Conservation (phyloP, 116 monocot genomes). For the Trichopus zeylanicus region DNA sequence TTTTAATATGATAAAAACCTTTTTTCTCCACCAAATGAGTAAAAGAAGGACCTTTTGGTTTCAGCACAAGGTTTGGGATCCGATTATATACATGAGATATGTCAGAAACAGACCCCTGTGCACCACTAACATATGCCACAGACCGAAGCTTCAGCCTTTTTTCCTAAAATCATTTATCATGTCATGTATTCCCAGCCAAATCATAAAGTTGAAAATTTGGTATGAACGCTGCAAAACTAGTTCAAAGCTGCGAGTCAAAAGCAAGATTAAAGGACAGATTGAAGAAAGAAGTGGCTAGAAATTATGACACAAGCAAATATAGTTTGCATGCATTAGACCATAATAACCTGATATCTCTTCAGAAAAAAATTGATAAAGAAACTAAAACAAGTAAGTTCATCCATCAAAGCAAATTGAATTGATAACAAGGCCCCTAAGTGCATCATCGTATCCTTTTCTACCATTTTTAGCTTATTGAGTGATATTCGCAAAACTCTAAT, state of each 20-base stretch:
- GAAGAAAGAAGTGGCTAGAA: background rate
- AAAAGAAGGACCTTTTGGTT: conserved; percentile 72
- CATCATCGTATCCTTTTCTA: no score
- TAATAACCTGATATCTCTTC: background rate
- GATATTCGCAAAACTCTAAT: no score
- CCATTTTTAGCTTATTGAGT: no score
- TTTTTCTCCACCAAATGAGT: background rate
- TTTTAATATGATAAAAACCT: background rate
- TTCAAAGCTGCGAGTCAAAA: background rate
- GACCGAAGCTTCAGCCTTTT: conserved; percentile 85
- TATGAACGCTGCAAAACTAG: conserved; percentile 89
- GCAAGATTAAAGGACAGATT: no score
- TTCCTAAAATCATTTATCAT: conserved; percentile 98
- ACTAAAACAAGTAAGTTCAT: background rate
- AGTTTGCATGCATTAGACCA: background rate
- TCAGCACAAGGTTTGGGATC: conserved; percentile 97
- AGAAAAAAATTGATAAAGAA: background rate
- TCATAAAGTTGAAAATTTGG: conserved; percentile 98
- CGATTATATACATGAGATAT: conserved; percentile 95
- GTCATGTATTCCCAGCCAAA: conserved; percentile 98
- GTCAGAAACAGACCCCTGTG: conserved; percentile 65
- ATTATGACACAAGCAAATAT: background rate
- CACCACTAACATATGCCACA: conserved; percentile 92
- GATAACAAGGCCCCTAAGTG: background rate
- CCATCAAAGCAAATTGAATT: background rate